Evolutionary conservation across 768 basidiomycete genomes (phyloP).

Genomic region (Agrocybe pediades): DNA sequence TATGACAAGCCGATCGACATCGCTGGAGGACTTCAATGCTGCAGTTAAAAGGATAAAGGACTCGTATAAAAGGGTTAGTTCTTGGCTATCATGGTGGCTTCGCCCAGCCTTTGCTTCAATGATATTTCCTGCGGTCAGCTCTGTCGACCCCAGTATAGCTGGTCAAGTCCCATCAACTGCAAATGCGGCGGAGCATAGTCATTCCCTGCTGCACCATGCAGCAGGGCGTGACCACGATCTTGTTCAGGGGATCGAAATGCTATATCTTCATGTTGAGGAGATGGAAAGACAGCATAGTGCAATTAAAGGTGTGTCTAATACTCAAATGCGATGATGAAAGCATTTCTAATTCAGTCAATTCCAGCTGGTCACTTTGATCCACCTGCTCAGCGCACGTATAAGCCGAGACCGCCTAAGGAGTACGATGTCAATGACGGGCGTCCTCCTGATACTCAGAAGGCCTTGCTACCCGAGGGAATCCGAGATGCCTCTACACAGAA

Average conservation of each 20-base stretch:
- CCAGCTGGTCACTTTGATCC: constrained; percentile 8
- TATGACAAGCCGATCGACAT: background rate
- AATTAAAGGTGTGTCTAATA: constrained; percentile 14
- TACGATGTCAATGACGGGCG: background rate
- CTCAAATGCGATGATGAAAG: background rate
- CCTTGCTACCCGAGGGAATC: background rate
- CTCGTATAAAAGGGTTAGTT: constrained; percentile 6
- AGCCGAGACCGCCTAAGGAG: background rate
- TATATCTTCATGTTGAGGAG: constrained; percentile 18
- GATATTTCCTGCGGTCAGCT: constrained; percentile 23
- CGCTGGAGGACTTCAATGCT: constrained; percentile 1
- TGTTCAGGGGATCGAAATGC: constrained; percentile 12
- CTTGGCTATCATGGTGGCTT: constrained; percentile 27
- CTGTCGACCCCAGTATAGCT: constrained; percentile 8
- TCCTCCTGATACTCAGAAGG: background rate
- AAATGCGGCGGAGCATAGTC: constrained; percentile 25
- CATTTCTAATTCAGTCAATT: no score
- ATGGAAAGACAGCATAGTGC: constrained; percentile 16
- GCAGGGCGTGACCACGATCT: constrained; percentile 20
- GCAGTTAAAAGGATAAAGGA: constrained; percentile 3
- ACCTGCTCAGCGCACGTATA: background rate
- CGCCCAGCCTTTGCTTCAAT: constrained; percentile 18
- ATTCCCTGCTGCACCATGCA: constrained; percentile 24
- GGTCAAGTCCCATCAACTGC: constrained; percentile 18
- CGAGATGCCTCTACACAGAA: background rate